Conservation (phyloP, 306 rosid genomes). For the Glycine latifolia region DNA sequence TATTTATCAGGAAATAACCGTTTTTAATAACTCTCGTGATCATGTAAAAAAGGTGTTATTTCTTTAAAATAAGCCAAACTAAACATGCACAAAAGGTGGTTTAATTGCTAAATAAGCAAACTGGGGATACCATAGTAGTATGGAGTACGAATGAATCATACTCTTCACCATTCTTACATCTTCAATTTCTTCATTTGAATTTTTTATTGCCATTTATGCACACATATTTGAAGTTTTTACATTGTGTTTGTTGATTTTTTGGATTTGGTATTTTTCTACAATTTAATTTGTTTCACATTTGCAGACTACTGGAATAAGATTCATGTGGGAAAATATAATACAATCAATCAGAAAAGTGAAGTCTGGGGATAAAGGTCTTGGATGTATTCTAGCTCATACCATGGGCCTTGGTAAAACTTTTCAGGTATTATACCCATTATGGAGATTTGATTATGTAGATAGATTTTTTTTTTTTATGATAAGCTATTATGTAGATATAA, state of each 20-base stretch:
- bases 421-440: slow-evolving; percentile 67
- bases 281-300: slow-evolving; percentile 40
- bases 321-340: slow-evolving; percentile 98
- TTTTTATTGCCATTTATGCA: not conserved
- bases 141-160: not conserved
- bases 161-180: not conserved
- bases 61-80: not conserved
- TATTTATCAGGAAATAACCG: not conserved
- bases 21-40: not conserved
- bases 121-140: not conserved
- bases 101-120: not conserved
- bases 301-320: slow-evolving; percentile 89
- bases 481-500: too few species aligned
- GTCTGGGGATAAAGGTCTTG: slow-evolving; percentile 97
- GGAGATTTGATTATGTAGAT: slow-evolving; percentile 35
- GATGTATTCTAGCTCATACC: slow-evolving; percentile 97
- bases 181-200: too few species aligned
- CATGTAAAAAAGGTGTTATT: not conserved
- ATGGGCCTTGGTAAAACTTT: slow-evolving; percentile 99
- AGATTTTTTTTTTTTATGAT: too few species aligned
- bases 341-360: slow-evolving; percentile 89
- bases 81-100: not conserved
- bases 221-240: not conserved
- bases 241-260: not conserved
- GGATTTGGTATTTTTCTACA: slow-evolving; percentile 8